phyloP scores from a whole-genome alignment of 768 basidiomycete species.

The Lactarius akahatsu region DNA sequence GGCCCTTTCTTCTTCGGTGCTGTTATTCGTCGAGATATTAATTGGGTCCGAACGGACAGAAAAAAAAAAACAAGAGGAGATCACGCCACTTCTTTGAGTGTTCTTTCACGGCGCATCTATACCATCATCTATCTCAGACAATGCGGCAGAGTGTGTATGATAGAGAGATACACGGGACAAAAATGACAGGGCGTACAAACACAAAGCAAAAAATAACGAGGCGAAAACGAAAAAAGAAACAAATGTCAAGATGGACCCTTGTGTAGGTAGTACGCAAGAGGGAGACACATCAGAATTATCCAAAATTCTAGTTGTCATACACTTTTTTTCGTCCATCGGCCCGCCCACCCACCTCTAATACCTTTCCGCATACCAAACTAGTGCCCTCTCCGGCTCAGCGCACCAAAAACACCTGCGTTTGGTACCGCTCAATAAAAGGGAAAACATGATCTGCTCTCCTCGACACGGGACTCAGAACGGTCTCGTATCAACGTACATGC shows the following conservation, averaged over 20 bases:
- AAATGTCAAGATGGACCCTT: neutral
- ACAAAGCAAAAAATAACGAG: neutral
- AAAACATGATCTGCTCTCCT: too few species aligned
- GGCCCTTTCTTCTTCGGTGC: neutral
- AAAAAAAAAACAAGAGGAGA: neutral
- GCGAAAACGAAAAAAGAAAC: neutral
- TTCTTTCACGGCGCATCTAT: neutral
- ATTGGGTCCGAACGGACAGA: neutral
- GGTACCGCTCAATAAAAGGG: neutral
- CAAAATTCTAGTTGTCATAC: constrained; percentile 5
- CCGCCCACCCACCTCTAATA: neutral
- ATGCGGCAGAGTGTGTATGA: neutral
- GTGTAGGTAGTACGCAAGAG: neutral
- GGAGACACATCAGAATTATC: neutral
- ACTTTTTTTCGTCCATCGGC: neutral
- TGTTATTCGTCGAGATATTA: neutral
- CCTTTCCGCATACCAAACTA: neutral
- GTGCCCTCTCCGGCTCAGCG: too few species aligned
- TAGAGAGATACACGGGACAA: neutral
- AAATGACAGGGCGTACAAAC: neutral
- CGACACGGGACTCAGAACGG: constrained; percentile 14
- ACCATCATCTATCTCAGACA: neutral
- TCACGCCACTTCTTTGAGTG: neutral
- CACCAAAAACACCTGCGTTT: neutral
- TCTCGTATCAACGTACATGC: constrained; percentile 25